Base-by-base conservation (phyloP, 306 rosid genomes). In the Echinosophora koreensis region DNA sequence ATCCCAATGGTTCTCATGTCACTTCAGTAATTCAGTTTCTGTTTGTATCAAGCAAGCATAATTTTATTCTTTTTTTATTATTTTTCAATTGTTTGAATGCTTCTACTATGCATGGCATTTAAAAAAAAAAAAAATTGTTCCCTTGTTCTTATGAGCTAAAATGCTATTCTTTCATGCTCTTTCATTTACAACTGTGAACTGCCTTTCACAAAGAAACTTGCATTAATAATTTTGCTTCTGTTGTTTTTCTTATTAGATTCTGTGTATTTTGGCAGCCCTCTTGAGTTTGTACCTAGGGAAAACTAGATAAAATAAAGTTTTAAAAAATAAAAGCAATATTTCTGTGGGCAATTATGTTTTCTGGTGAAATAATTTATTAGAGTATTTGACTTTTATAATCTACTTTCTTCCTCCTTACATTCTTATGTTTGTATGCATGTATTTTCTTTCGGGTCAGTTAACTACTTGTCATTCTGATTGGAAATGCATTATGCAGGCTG, bases 401-500 rank as follows among this genome's bases (percentile, higher is more conserved):
- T 76, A 14, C 39, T 27, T 8, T 22, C 38, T 54, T 70, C 59
- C 38, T 35, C 32, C 6, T 47, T 50, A 6, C 16, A 42, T 54
- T 14, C 30, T 13, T 42, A 49, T 49, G 42, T 52, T 42, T 74
- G 69, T 54, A 70, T 57, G 37, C 3, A 77, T 22, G 6, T 13
- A 16, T 42, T 67, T 67, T 42, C 59, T 68, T 73, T 66, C 35
- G 11, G 70, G 61, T 75, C 35, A 65, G 73, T 70, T 81, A 42
- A 73, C 46, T 79, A 58, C 73, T 54, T 66, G 39, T 76, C 66
- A 14, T 72, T 54, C 75, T 83, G 79, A 71, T 78, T 82, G 77
- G 81, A 65, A 66, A 52, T 79, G 59, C 64, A 49, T 83, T 78
- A 52, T 86, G 83, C 97, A 92, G 98, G 97, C 97, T 69, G 97